Evolutionary conservation across 2,329 filamentous ascomycete genomes (phyloP).

Genomic region (Pseudogymnoascus sp.): DNA sequence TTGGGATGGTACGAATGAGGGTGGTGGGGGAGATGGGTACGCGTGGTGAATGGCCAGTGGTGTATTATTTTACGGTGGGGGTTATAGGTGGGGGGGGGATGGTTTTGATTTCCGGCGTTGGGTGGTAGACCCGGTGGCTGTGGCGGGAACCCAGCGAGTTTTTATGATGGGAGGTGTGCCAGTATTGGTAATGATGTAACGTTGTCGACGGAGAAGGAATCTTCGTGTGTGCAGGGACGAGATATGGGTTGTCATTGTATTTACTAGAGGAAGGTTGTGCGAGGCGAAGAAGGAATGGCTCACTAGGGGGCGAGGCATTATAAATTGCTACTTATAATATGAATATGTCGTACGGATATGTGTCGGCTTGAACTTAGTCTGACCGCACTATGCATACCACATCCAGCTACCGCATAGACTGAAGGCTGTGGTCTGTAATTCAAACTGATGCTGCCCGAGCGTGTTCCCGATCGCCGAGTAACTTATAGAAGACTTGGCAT

Average conservation of each 20-base stretch:
- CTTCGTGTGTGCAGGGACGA: too few species aligned
- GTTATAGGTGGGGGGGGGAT: not conserved
- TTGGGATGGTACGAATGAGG: constrained; percentile 32
- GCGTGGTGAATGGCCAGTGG: constrained; percentile 9
- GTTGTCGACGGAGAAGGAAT: not conserved
- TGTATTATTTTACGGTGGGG: not conserved
- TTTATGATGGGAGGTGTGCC: not conserved
- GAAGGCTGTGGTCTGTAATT: too few species aligned
- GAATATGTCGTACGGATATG: not conserved
- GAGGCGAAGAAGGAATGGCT: not conserved
- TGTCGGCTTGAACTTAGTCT: not conserved
- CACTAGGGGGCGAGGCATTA: not conserved
- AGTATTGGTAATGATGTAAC: not conserved
- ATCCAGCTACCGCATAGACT: not conserved
- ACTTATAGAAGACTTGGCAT: too few species aligned
- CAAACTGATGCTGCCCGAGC: too few species aligned
- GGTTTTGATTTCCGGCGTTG: not conserved
- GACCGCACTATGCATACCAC: not conserved
- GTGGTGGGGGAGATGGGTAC: not conserved
- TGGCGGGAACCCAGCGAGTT: not conserved
- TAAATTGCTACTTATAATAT: not conserved
- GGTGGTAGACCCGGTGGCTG: not conserved
- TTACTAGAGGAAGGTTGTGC: not conserved
- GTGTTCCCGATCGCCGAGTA: too few species aligned
- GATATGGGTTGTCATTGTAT: not conserved